Evolutionary conservation across 1,284 basidiomycete species (phyloP), one percentile per base, ranked within the genome.

Genomic region (Cryptococcus hybrid): DNA sequence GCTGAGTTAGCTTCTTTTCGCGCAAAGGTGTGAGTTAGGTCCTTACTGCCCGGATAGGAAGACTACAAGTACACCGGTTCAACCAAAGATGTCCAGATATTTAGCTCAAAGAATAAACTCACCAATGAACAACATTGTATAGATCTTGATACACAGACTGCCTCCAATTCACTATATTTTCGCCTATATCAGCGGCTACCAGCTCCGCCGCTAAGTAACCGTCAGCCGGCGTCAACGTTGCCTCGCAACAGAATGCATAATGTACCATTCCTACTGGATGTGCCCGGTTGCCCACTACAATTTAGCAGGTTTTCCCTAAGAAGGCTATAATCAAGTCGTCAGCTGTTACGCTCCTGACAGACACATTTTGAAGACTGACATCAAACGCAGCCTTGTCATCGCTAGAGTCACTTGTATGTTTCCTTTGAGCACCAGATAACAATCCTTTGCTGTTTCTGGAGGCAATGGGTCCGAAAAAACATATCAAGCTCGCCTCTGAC

Each of bases 361-460:
- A 24, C 24, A 24, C 24, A 24, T 24, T 24, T 24, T 24, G 24
- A 24, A 24, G 15, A 54, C 65, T 56, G 37, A 67, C 59, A 69
- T 65, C 13, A 69, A 45, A 9, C 65, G 40, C 44, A 69, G 51
- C 34, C 63, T 42, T 3, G 64, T 67, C 61, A 69, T 62, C 6
- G 67, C 65, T 40, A 69, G 47, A 11, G 67, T 69, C 11, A 69
- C 67, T 35, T 69, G 67, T 13, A 69, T 64, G 45, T 69, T 69
- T 11, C 62, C 67, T 48, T 61, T 63, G 13, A 69, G 18, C 3
- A 69, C 67, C 34, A 69, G 39, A 43, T 62, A 67, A 4, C 61
- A 63, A 52, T 68, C 66, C 44, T 63, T 63, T 9, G 66, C 61
- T 12, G 58, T 58, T 47, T 65, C 65, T 13, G 57, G 57, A 18